Conservation (phyloP, 352 stramenopile species). For the Saprolegnia parasitica region DNA sequence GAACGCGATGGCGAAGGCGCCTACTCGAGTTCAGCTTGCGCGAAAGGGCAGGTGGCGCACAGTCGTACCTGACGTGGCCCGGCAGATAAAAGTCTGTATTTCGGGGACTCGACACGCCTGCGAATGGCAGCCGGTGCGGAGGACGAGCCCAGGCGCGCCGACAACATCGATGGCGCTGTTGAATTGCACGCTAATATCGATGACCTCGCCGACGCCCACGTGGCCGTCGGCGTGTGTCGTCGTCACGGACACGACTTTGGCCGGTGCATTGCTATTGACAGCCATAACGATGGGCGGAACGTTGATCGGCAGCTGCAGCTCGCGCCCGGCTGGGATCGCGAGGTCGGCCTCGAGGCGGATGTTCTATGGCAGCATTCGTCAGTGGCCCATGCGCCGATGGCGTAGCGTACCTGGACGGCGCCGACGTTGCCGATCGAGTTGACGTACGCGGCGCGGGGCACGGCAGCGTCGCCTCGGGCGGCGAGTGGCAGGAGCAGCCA, state of each 20-base stretch:
- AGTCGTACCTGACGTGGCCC: constrained; percentile 40
- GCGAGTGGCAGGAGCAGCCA: neutral
- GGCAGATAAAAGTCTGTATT: constrained; percentile 56
- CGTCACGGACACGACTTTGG: constrained; percentile 62
- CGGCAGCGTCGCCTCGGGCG: neutral
- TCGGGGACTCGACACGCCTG: constrained; percentile 50
- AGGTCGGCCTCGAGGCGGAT: constrained; percentile 66
- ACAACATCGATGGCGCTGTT: constrained; percentile 61
- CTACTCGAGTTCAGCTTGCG: neutral
- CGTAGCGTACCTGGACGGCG: neutral
- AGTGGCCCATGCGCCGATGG: neutral
- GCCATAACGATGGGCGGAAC: constrained; percentile 51
- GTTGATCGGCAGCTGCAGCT: constrained; percentile 59
- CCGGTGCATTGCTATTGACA: constrained; percentile 45
- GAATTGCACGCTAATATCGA: constrained; percentile 65
- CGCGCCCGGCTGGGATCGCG: constrained; percentile 60
- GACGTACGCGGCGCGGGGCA: constrained; percentile 8
- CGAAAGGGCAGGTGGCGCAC: neutral
- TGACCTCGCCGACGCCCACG: constrained; percentile 55
- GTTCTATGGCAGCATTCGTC: constrained; percentile 31
- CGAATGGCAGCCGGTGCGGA: constrained; percentile 54
- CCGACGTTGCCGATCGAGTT: constrained; percentile 24
- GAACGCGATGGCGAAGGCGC: constrained; percentile 64
- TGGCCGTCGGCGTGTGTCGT: constrained; percentile 43
- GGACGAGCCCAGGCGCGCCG: constrained; percentile 40